These are phyloP conservation scores for Chaetomium olivaceum DNA, from an alignment of 2,329 filamentous ascomycete species.

Conservation along the genomic window DNA sequence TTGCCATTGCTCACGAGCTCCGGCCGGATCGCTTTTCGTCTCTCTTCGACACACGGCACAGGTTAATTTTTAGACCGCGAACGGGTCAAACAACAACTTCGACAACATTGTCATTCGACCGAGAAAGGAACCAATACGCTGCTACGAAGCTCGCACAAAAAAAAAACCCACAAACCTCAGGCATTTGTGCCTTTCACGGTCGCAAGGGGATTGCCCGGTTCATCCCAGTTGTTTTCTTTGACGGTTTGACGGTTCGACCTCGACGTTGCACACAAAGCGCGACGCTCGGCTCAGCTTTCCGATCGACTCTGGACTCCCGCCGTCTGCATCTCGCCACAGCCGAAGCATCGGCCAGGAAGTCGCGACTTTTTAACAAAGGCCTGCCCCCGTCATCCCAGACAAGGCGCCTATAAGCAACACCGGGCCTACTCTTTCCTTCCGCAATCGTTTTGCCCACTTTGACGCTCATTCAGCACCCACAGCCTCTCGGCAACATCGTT, in stretches of 20 bases:
- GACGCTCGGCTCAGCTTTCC: neutral
- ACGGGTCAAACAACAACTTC: neutral
- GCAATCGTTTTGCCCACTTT: constrained; percentile 20
- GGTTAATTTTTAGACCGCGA: constrained; percentile 16
- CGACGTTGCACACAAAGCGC: constrained; percentile 6
- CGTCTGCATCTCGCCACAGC: constrained; percentile 14
- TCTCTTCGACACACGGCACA: constrained; percentile 11
- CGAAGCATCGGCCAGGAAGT: constrained; percentile 13
- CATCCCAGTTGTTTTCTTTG: neutral
- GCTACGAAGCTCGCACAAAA: neutral
- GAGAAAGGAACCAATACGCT: neutral
- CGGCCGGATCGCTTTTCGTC: constrained; percentile 15
- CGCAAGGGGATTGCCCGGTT: neutral
- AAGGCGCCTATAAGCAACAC: neutral
- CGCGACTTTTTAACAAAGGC: constrained; percentile 5
- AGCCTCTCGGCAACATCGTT: constrained; percentile 29
- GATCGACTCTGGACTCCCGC: neutral
- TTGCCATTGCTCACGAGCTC: constrained; percentile 20
- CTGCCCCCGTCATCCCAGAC: constrained; percentile 1
- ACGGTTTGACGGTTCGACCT: neutral
- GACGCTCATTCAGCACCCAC: constrained; percentile 33
- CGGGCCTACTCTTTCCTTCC: constrained; percentile 24
- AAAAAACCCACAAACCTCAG: neutral
- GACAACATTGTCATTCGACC: neutral
- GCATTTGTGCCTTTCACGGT: constrained; percentile 3